Conservation (phyloP, 768 basidiomycete species). For the Amanita rubescens region DNA sequence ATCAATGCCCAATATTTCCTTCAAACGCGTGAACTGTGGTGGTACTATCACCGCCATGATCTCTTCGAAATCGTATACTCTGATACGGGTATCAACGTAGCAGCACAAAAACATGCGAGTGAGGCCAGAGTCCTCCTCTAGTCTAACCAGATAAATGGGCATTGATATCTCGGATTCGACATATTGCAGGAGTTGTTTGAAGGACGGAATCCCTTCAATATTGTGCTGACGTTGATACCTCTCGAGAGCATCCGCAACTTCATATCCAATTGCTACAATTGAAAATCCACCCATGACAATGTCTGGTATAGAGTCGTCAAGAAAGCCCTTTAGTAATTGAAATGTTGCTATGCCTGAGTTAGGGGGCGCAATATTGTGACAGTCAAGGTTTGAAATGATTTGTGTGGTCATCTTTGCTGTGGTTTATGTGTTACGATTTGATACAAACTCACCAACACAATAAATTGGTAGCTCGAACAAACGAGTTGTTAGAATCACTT, state of each 20-base stretch:
- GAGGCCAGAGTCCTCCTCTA: background rate
- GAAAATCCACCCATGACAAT: conserved; percentile 1
- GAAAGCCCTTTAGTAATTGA: background rate
- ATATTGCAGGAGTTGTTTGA: no score
- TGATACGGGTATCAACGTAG: conserved; percentile 1
- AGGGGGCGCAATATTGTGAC: no score
- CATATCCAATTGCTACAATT: background rate
- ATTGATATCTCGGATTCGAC: no score
- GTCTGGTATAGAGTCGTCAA: background rate
- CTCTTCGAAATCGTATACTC: no score
- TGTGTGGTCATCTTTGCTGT: no score
- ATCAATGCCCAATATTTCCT: background rate
- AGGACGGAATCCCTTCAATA: conserved; percentile 1
- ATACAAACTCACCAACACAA: no score
- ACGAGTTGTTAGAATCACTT: no score
- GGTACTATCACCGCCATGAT: conserved; percentile 1
- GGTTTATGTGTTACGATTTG: no score
- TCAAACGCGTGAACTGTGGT: background rate
- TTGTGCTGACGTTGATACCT: background rate
- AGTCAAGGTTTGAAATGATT: no score
- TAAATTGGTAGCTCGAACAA: no score
- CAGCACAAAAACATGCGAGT: background rate
- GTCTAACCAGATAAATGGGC: background rate
- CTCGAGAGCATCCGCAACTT: conserved; percentile 2
- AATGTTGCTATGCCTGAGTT: background rate